Evolutionary conservation across 192 early-diverging fungal species (phyloP).

Genomic region (Geranomyces variabilis): DNA sequence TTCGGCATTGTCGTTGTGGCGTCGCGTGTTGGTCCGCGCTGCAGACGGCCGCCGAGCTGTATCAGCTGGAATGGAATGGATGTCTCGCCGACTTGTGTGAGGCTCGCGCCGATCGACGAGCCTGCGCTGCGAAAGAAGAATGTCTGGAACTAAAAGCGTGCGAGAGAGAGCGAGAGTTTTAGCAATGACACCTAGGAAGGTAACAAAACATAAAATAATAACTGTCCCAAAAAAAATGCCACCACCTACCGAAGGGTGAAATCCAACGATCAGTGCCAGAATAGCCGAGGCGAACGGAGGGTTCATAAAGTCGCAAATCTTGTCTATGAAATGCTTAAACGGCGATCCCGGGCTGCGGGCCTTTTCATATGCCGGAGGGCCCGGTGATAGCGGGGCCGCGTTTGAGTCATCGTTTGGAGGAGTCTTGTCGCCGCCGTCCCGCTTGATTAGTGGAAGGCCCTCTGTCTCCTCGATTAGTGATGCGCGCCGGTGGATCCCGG

Average conservation of each 20-base stretch:
- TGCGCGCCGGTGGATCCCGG: background rate
- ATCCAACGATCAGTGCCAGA: background rate
- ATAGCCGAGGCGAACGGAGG: conserved; percentile 1
- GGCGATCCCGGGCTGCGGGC: background rate
- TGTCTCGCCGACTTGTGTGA: conserved; percentile 2
- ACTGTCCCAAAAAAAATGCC: too few species aligned
- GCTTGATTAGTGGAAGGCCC: background rate
- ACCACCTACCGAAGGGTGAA: conserved; percentile 1
- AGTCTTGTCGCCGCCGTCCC: background rate
- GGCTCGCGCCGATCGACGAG: conserved; percentile 5
- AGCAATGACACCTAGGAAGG: too few species aligned
- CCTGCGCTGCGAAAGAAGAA: conserved; percentile 2
- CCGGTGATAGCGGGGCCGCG: background rate
- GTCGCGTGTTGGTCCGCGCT: conserved; percentile 2
- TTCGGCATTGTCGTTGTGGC: conserved; percentile 7
- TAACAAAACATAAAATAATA: too few species aligned
- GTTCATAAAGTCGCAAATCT: conserved; percentile 6
- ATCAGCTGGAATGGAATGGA: conserved; percentile 10
- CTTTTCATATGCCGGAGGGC: background rate
- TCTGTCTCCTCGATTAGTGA: background rate
- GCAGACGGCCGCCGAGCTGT: conserved; percentile 10
- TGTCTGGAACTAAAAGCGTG: background rate
- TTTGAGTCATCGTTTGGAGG: background rate
- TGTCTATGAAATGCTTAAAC: background rate
- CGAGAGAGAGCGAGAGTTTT: too few species aligned